Evolutionary conservation across 2,329 filamentous ascomycete species (phyloP).

Genomic region (Trichoderma pleuroti): DNA sequence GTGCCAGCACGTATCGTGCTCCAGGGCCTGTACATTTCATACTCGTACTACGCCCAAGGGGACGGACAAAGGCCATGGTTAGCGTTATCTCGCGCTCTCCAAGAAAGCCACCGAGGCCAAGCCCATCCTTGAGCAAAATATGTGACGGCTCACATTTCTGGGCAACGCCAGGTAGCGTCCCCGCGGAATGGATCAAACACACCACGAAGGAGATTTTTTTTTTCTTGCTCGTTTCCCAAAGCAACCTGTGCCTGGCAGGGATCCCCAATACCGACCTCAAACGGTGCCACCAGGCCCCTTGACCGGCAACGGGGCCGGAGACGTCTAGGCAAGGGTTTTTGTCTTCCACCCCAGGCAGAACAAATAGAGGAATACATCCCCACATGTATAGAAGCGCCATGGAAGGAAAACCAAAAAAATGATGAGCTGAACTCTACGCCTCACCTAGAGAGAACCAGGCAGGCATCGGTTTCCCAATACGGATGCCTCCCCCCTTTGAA

Average conservation of each 20-base stretch:
- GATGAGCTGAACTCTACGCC: constrained; percentile 18
- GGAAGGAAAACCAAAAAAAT: constrained; percentile 5
- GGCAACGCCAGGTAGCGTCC: neutral
- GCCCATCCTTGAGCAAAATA: constrained; percentile 1
- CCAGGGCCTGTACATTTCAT: neutral
- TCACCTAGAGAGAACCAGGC: constrained; percentile 10
- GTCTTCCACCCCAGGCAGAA: neutral
- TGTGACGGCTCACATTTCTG: constrained; percentile 6
- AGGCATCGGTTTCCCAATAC: neutral
- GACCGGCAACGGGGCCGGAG: constrained; percentile 7
- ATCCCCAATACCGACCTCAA: neutral
- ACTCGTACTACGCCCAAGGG: neutral
- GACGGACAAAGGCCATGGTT: neutral
- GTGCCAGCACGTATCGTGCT: neutral
- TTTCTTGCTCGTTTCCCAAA: neutral
- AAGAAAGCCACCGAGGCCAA: constrained; percentile 16
- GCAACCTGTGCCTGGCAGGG: neutral
- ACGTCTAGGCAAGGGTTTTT: neutral
- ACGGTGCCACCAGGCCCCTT: neutral
- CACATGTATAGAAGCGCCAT: constrained; percentile 14
- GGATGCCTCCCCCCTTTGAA: neutral
- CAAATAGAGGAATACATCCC: constrained; percentile 7
- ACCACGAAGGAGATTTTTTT: neutral
- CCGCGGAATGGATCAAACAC: constrained; percentile 1
- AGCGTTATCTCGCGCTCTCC: constrained; percentile 2